Conservation (phyloP, 805 yeast genomes). For the Tetrapisispora pingtungensis region DNA sequence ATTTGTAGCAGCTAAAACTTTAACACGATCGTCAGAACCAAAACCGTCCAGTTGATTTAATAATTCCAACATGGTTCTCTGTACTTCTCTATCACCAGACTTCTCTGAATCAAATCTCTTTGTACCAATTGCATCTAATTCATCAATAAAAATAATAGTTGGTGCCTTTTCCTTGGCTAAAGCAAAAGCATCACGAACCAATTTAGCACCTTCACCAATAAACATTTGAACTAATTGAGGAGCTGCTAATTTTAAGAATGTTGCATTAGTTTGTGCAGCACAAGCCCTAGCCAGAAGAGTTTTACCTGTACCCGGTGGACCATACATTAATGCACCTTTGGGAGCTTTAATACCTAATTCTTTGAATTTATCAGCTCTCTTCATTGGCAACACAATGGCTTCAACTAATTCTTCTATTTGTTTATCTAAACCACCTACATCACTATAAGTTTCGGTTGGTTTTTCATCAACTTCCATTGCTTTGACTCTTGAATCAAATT, state of each 20-base stretch:
- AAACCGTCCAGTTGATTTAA: slow-evolving; percentile 96
- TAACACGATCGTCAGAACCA: slow-evolving; percentile 93
- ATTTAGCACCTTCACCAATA: slow-evolving; percentile 97
- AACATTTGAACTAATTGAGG: slow-evolving; percentile 98
- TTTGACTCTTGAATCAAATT: slow-evolving; percentile 93
- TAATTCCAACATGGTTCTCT: slow-evolving; percentile 97
- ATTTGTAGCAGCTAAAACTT: slow-evolving; percentile 95
- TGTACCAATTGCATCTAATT: slow-evolving; percentile 97
- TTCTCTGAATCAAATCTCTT: slow-evolving; percentile 96
- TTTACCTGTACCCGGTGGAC: slow-evolving; percentile 99
- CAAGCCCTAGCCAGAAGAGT: slow-evolving; percentile 95
- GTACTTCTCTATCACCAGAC: slow-evolving; percentile 97
- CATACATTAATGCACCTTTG: slow-evolving; percentile 96
- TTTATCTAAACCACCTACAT: slow-evolving; percentile 96
- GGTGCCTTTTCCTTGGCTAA: slow-evolving; percentile 98
- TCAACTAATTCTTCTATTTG: slow-evolving; percentile 97
- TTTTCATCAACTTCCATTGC: slow-evolving; percentile 99
- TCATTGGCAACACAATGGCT: slow-evolving; percentile 97
- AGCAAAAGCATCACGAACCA: slow-evolving; percentile 95
- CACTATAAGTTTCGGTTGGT: slow-evolving; percentile 94
- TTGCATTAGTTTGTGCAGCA: slow-evolving; percentile 97
- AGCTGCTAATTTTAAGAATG: slow-evolving; percentile 91
- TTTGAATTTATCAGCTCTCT: slow-evolving; percentile 93
- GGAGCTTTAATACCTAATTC: slow-evolving; percentile 94
- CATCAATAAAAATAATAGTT: slow-evolving; percentile 94